Conservation (phyloP, 1,284 basidiomycete genomes). For the Nidula niveotomentosa region DNA sequence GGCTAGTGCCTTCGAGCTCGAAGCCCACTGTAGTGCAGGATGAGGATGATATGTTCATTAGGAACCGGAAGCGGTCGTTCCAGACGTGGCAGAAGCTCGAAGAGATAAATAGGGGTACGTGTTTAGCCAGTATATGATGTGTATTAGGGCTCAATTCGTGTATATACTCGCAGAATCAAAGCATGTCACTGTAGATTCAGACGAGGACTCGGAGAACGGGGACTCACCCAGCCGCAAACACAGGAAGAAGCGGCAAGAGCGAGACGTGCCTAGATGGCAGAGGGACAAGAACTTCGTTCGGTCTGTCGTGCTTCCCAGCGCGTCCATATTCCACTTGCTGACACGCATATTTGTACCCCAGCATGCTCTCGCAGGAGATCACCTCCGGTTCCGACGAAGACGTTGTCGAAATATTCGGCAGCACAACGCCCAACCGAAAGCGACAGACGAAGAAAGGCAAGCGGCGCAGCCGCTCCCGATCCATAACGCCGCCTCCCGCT, state of each 20-base stretch:
- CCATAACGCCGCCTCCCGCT: slow-evolving; percentile 72
- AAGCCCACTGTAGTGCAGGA: slow-evolving; percentile 36
- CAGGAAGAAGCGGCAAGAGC: slow-evolving; percentile 35
- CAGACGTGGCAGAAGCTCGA: slow-evolving; percentile 59
- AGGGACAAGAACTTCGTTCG: slow-evolving; percentile 27
- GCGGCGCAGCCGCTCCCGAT: slow-evolving; percentile 61
- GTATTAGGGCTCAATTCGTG: background rate
- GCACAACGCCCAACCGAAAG: slow-evolving; percentile 22
- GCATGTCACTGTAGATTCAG: slow-evolving; percentile 12
- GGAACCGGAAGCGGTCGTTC: slow-evolving; percentile 52
- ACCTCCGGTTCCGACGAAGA: slow-evolving; percentile 50
- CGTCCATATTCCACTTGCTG: background rate
- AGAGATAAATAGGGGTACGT: slow-evolving; percentile 49
- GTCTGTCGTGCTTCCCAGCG: slow-evolving; percentile 16
- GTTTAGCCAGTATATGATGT: background rate
- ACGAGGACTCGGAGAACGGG: slow-evolving; percentile 18
- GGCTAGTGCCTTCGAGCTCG: slow-evolving; percentile 12
- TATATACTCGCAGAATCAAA: slow-evolving; percentile 6
- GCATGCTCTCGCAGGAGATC: slow-evolving; percentile 33
- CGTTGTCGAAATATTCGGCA: slow-evolving; percentile 38
- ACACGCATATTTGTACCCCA: slow-evolving; percentile 11
- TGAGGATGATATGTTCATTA: slow-evolving; percentile 65
- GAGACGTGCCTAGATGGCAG: slow-evolving; percentile 34
- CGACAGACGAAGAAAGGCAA: slow-evolving; percentile 32
- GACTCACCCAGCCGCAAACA: slow-evolving; percentile 29